These are phyloP conservation scores for Hymenoscyphus fructigenus DNA, from an alignment of 2,329 filamentous ascomycete species.

Conservation along the genomic window DNA sequence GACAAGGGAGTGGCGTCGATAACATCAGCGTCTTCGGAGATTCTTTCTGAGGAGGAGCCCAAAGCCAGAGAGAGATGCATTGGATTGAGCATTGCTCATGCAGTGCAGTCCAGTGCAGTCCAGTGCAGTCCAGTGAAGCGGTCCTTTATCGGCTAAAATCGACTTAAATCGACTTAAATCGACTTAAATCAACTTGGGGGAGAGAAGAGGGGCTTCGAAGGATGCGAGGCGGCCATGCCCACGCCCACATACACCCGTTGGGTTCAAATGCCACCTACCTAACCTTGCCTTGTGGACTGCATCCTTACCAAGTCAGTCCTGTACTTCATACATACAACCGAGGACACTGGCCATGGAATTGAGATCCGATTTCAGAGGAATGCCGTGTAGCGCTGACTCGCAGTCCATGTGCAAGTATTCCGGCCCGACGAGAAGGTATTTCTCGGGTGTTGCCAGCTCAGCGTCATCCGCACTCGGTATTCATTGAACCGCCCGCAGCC, in stretches of 20 bases:
- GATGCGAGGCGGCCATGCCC: background rate
- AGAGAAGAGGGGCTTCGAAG: background rate
- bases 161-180: too few species aligned
- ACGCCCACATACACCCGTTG: background rate
- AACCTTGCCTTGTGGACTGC: background rate
- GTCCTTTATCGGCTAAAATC: background rate
- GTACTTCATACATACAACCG: background rate
- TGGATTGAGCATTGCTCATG: too few species aligned
- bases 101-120: too few species aligned
- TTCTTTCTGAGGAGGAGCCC: background rate
- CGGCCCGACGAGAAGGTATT: background rate
- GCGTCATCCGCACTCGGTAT: conserved; percentile 1
- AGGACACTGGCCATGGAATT: background rate
- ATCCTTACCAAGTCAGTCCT: background rate
- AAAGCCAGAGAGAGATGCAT: background rate
- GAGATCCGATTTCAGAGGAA: background rate
- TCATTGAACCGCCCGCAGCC: background rate
- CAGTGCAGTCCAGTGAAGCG: background rate
- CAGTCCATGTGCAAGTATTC: background rate
- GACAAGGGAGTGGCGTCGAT: background rate
- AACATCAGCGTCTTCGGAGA: conserved; percentile 5
- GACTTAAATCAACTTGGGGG: background rate
- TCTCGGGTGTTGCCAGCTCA: background rate
- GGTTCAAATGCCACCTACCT: background rate
- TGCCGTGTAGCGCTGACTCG: conserved; percentile 3